Evolutionary conservation across 2,329 filamentous ascomycete species (phyloP), one percentile per base, ranked within the genome.

Genomic region (Claviceps purpurea): DNA sequence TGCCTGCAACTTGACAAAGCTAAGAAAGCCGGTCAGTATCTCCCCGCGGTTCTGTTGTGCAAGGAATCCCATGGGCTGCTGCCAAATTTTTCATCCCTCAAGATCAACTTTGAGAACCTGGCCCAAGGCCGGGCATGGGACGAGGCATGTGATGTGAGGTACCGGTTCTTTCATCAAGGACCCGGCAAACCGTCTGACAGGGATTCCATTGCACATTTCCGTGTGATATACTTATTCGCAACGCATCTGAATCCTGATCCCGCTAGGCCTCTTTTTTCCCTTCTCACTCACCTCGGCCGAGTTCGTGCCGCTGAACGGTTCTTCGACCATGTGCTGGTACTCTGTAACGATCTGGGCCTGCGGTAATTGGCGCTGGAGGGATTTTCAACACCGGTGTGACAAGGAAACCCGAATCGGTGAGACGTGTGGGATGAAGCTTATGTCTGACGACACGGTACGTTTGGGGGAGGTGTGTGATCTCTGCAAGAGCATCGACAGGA

Each of bases 351-450:
- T 81, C 61, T 95, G 87, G 78, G 70, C 70, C 53, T 97, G 91
- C 72, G 86, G 87, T 64, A 91, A 89, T 77, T 95, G 86, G 84
- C 89, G 89, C 70, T 97, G 90, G 90, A 87, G 88, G 59, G 85
- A 85, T 72, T 96, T 96, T 74, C 83, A 87, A 59, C 81, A 90
- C 69, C 90, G 95, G 67, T 97, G 91, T 77, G 84, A 86, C 69
- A 89, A 89, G 70, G 91, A 96, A 68, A 94, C 95, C 73, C 87
- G 91, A 58, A 95, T 87, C 59, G 91, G 91, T 62, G 91, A 97
- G 75, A 96, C 91, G 40, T 97, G 91, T 71, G 91, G 91, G 56
- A 84, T 95, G 72, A 95, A 89, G 72, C 79, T 95, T 57, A 84
- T 95, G 64, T 89, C 22, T 22, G 22, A 86, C 73, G 73, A 81